phyloP scores from a whole-genome alignment of 1,139 yeast genomes.

The Lodderomyces orthopsilosis region DNA sequence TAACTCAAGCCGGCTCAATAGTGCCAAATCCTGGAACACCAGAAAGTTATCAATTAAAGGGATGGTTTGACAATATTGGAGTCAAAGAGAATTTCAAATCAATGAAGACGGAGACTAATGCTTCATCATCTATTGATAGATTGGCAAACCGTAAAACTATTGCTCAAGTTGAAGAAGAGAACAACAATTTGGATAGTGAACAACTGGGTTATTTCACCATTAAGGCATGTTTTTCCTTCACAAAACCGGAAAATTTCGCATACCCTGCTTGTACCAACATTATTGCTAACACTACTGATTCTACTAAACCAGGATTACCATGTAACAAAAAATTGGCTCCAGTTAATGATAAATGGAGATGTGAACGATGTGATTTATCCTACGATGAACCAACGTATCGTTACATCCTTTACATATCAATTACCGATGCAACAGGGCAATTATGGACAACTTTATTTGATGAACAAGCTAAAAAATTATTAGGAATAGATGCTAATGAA shows the following conservation, averaged over 20 bases:
- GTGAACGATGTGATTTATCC: slow-evolving; percentile 82
- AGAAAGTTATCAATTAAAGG: slow-evolving; percentile 83
- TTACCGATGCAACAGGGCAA: slow-evolving; percentile 79
- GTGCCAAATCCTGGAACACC: slow-evolving; percentile 82
- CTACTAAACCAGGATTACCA: slow-evolving; percentile 18
- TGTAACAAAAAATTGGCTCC: slow-evolving; percentile 83
- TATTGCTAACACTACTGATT: slow-evolving; percentile 13
- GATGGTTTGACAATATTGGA: slow-evolving; percentile 92
- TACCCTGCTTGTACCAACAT: slow-evolving; percentile 87
- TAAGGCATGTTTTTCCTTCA: slow-evolving; percentile 69
- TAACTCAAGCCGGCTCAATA: slow-evolving; percentile 76
- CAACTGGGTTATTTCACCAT: slow-evolving; percentile 75
- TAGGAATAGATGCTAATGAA: slow-evolving; percentile 72
- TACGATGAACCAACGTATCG: slow-evolving; percentile 72
- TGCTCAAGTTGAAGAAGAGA: slow-evolving; percentile 59
- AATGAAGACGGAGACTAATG: slow-evolving; percentile 42
- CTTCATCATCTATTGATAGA: slow-evolving; percentile 23
- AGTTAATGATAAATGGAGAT: slow-evolving; percentile 78
- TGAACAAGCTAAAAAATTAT: slow-evolving; percentile 68
- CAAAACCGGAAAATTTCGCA: slow-evolving; percentile 72
- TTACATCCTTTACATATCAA: slow-evolving; percentile 68
- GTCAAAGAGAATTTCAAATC: slow-evolving; percentile 58
- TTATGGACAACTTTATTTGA: slow-evolving; percentile 88
- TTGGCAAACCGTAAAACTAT: slow-evolving; percentile 61
- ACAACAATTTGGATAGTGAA: slow-evolving; percentile 50